phyloP scores from a whole-genome alignment of 1,284 basidiomycete genomes.

The Cutaneotrichosporon cutaneum region DNA sequence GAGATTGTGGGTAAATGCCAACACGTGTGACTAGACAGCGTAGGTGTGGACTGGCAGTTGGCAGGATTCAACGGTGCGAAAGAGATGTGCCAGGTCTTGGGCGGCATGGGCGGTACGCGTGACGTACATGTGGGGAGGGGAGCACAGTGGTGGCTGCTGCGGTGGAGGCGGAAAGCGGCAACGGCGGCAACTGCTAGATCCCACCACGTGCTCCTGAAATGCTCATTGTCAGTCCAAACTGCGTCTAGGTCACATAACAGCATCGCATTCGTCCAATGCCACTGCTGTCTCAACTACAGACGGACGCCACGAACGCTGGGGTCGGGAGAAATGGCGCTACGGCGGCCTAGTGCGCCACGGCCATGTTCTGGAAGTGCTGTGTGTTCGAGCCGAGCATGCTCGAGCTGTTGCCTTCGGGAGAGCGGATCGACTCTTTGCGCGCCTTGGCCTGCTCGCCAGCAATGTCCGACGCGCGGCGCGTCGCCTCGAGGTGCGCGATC shows the following conservation, averaged over 20 bases:
- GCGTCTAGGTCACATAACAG: conserved; percentile 4
- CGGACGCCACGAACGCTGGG: not conserved
- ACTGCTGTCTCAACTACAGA: conserved; percentile 6
- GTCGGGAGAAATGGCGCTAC: not conserved
- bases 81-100: too few species aligned
- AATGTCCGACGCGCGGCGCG: conserved; percentile 34
- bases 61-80: too few species aligned
- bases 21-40: not conserved
- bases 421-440: conserved; percentile 35
- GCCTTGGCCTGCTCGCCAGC: conserved; percentile 33
- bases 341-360: conserved; percentile 21
- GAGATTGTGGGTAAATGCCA: not conserved
- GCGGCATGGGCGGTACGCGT: too few species aligned
- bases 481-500: conserved; percentile 39
- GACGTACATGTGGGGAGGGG: too few species aligned
- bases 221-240: not conserved
- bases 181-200: not conserved
- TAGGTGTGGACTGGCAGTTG: not conserved
- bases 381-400: conserved; percentile 13
- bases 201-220: not conserved
- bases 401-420: conserved; percentile 18
- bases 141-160: too few species aligned
- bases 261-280: conserved; percentile 7
- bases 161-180: not conserved
- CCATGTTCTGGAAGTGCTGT: conserved; percentile 25